phyloP scores from a whole-genome alignment of 164 flowering plant species.

The Vitis rupestris region DNA sequence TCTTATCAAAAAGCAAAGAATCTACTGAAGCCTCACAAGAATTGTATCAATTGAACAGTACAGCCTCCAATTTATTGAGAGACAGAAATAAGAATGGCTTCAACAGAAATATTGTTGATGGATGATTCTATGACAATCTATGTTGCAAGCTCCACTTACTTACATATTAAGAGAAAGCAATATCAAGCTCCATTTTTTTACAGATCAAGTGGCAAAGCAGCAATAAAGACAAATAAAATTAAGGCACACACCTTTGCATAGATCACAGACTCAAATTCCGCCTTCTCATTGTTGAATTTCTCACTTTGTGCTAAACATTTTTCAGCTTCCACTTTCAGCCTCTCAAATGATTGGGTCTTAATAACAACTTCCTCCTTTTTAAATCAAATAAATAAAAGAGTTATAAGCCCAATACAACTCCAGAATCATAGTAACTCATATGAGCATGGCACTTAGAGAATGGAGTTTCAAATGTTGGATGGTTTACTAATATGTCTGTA shows the following conservation, averaged over 20 bases:
- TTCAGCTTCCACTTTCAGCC: conserved; percentile 75
- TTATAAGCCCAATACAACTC: not conserved
- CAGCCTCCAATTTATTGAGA: no score
- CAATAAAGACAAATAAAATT: not conserved
- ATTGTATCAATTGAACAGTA: no score
- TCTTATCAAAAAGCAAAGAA: not conserved
- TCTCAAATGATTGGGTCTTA: conserved; percentile 58
- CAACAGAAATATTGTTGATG: no score
- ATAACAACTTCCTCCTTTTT: conserved; percentile 78
- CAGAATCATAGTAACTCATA: not conserved
- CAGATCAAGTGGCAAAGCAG: no score
- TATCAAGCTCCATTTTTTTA: not conserved
- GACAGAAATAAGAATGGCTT: no score
- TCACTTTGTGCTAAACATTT: conserved; percentile 80
- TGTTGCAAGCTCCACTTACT: no score
- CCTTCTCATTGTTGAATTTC: conserved; percentile 61
- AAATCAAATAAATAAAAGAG: conserved; percentile 6
- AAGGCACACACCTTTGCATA: conserved; percentile 65
- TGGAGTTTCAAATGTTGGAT: not conserved
- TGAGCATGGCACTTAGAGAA: not conserved
- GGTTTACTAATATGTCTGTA: no score
- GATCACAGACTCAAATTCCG: conserved; percentile 71
- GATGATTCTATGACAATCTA: no score
- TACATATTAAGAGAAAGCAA: no score
- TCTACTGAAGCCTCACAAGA: not conserved